Conservation (phyloP, 345 rosid species). For the Salix koriyanagi region DNA sequence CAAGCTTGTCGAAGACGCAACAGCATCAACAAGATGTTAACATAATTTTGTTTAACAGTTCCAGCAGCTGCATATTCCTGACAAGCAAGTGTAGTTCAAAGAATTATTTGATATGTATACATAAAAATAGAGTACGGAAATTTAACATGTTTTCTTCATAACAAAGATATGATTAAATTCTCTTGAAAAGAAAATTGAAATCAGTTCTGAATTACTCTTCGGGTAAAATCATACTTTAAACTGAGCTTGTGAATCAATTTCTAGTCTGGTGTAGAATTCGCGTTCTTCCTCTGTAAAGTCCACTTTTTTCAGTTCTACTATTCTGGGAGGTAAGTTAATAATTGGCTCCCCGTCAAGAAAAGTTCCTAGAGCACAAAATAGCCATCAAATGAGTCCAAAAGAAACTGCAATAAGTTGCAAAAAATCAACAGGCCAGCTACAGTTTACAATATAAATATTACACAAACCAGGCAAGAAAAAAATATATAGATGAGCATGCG, state of each 20-base stretch:
- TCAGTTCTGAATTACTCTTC: neutral
- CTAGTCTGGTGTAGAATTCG: conserved; percentile 72
- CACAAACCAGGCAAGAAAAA: neutral
- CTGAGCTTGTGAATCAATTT: conserved; percentile 79
- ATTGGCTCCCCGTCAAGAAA: conserved; percentile 88
- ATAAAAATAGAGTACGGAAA: neutral
- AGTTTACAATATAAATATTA: conserved; percentile 1
- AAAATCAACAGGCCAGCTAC: conserved; percentile 9
- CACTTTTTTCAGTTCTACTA: conserved; percentile 67
- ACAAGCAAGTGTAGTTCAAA: conserved; percentile 10
- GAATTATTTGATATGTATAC: neutral
- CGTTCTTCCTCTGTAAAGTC: conserved; percentile 84
- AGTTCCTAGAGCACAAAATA: conserved; percentile 47
- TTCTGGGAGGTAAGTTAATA: conserved; percentile 73
- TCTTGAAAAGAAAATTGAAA: neutral
- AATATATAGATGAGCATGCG: neutral
- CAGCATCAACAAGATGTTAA: conserved; percentile 92
- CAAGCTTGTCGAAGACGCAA: conserved; percentile 98
- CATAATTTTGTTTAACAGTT: conserved; percentile 91
- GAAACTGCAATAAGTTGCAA: conserved; percentile 1
- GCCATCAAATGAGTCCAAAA: conserved; percentile 3
- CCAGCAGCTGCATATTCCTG: conserved; percentile 99
- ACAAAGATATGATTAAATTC: neutral
- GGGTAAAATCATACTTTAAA: conserved; percentile 52
- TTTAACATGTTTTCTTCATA: neutral